Conservation (phyloP, 129 eudicot species). For the Solidago caesia region DNA sequence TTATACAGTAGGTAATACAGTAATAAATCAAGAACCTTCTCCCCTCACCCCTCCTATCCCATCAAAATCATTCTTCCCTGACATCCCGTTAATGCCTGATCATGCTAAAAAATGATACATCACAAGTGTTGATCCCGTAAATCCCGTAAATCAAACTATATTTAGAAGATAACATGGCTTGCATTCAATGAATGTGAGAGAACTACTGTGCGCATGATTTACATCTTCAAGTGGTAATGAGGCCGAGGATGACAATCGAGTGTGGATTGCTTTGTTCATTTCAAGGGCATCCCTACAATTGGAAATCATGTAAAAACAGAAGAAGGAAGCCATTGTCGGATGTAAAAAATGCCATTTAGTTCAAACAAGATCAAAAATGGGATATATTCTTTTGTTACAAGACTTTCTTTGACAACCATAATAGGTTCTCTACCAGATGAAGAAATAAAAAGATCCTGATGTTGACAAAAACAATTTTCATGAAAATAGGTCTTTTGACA, state of each 20-base stretch:
- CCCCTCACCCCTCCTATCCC: too few species aligned
- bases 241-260: constrained; percentile 40
- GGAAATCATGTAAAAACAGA: neutral
- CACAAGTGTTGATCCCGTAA: too few species aligned
- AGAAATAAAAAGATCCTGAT: neutral
- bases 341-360: neutral
- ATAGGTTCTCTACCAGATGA: neutral
- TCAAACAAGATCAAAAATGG: constrained; percentile 14
- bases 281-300: constrained; percentile 39
- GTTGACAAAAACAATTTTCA: too few species aligned
- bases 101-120: too few species aligned
- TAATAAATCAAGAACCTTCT: too few species aligned
- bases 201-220: constrained; percentile 32
- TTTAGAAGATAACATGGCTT: constrained; percentile 18
- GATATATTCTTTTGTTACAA: neutral
- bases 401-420: neutral
- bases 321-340: neutral
- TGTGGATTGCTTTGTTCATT: constrained; percentile 32
- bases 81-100: too few species aligned
- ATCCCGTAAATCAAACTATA: too few species aligned
- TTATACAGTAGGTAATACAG: too few species aligned
- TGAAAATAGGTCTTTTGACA: too few species aligned
- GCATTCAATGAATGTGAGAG: constrained; percentile 50
- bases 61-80: too few species aligned
- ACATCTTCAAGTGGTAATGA: constrained; percentile 45